These are phyloP conservation scores for Lyophyllum semitale DNA, from an alignment of 768 basidiomycete species.

Conservation along the genomic window DNA sequence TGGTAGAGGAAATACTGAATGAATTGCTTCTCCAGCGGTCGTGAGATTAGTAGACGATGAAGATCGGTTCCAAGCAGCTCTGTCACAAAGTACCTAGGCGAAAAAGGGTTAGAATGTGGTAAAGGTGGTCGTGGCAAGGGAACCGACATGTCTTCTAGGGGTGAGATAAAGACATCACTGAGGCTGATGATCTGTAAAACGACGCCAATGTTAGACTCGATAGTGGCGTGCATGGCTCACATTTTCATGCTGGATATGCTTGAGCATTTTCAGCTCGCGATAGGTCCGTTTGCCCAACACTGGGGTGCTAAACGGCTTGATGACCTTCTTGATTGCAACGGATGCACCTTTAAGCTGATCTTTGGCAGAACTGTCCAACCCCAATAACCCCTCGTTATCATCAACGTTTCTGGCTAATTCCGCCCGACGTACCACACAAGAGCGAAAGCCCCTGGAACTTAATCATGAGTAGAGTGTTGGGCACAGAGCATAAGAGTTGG, in stretches of 20 bases:
- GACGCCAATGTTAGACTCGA: not conserved
- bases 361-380: slow-evolving; percentile 74
- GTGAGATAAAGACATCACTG: slow-evolving; percentile 98
- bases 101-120: slow-evolving; percentile 3
- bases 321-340: slow-evolving; percentile 99
- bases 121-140: not conserved
- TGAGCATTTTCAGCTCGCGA: slow-evolving; percentile 95
- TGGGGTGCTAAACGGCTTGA: slow-evolving; percentile 99
- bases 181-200: slow-evolving; percentile 90
- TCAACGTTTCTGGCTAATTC: not conserved
- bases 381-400: slow-evolving; percentile 6
- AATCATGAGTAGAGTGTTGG: slow-evolving; percentile 18
- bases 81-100: slow-evolving; percentile 92
- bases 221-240: slow-evolving; percentile 42
- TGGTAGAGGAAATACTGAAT: slow-evolving; percentile 99
- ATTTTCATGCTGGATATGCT: slow-evolving; percentile 99
- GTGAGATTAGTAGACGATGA: slow-evolving; percentile 92
- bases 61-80: slow-evolving; percentile 98
- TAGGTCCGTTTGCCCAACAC: slow-evolving; percentile 98
- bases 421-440: slow-evolving; percentile 80
- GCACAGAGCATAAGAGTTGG: not conserved
- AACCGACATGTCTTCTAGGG: slow-evolving; percentile 93
- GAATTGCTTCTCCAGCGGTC: slow-evolving; percentile 98
- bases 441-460: slow-evolving; percentile 82
- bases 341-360: slow-evolving; percentile 92